These are phyloP conservation scores for Stagonosporopsis vannaccii DNA, from an alignment of 2,329 filamentous ascomycete species.

Conservation along the genomic window DNA sequence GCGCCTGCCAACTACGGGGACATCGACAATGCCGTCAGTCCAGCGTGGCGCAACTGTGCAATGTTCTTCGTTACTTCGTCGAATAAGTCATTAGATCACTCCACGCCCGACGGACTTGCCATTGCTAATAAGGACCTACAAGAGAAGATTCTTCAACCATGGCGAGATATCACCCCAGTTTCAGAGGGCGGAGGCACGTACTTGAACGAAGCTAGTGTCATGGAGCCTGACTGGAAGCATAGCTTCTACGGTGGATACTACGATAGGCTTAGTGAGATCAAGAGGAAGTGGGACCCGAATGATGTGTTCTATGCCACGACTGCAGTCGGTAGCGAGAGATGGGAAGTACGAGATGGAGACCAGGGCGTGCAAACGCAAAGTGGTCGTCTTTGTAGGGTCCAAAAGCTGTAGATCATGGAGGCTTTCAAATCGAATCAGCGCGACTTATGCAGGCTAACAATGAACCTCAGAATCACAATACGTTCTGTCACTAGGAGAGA, in stretches of 20 bases:
- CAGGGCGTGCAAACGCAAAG: slow-evolving; percentile 3
- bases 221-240: slow-evolving; percentile 34
- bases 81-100: background rate
- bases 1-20: slow-evolving; percentile 23
- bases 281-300: slow-evolving; percentile 32
- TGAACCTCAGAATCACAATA: too few species aligned
- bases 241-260: slow-evolving; percentile 37
- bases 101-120: background rate
- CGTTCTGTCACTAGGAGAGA: too few species aligned
- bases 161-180: background rate
- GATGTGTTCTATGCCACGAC: slow-evolving; percentile 31
- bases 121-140: slow-evolving; percentile 1
- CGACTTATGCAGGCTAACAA: too few species aligned
- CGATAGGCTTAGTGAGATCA: slow-evolving; percentile 24
- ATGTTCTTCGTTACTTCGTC: slow-evolving; percentile 28
- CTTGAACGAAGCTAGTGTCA: slow-evolving; percentile 30
- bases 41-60: slow-evolving; percentile 28
- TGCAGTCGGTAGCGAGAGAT: slow-evolving; percentile 30
- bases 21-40: slow-evolving; percentile 27
- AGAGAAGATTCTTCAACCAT: slow-evolving; percentile 1
- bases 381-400: background rate
- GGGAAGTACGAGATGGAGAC: slow-evolving; percentile 6
- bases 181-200: slow-evolving; percentile 14
- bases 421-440: background rate
- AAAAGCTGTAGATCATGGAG: background rate